Conservation (phyloP, 306 rosid genomes). For the Spatholobus suberectus region DNA sequence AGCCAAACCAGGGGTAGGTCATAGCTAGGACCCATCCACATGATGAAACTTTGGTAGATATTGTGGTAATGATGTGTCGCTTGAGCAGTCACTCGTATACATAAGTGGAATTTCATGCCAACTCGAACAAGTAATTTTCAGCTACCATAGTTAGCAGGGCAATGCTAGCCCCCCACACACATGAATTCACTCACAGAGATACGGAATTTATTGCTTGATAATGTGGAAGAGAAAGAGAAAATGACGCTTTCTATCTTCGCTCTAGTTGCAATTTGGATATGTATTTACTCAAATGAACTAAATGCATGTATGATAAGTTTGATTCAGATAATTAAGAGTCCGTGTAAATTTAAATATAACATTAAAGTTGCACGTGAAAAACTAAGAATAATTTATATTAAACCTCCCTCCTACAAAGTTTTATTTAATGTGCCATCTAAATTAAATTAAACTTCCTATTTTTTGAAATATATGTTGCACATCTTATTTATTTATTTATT, state of each 20-base stretch:
- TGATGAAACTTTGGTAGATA: conserved; percentile 30
- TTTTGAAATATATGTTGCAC: no score
- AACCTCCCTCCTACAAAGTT: neutral
- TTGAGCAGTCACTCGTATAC: conserved; percentile 31
- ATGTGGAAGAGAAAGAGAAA: neutral
- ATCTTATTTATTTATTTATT: no score
- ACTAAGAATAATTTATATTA: neutral
- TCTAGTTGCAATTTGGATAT: neutral
- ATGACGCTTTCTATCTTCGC: conserved; percentile 27
- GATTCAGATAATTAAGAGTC: neutral
- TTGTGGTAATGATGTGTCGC: conserved; percentile 33
- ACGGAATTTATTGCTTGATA: conserved; percentile 43
- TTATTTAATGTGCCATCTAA: neutral
- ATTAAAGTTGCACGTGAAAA: neutral
- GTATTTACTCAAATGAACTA: neutral
- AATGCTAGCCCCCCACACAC: neutral
- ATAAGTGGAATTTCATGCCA: conserved; percentile 41
- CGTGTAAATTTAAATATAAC: neutral
- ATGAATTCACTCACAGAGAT: conserved; percentile 47
- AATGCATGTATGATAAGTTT: neutral
- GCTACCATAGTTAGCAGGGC: conserved; percentile 35
- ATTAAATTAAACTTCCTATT: neutral
- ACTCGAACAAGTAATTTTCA: conserved; percentile 38
- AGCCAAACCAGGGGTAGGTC: conserved; percentile 45
- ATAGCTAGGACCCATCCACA: conserved; percentile 41